Percentiles rank a stretch among this genome's conserved stretches.
These are phyloP conservation scores for Leucosporidium creatinivorum DNA, from an alignment of 768 basidiomycete species.

Conservation along the genomic window DNA sequence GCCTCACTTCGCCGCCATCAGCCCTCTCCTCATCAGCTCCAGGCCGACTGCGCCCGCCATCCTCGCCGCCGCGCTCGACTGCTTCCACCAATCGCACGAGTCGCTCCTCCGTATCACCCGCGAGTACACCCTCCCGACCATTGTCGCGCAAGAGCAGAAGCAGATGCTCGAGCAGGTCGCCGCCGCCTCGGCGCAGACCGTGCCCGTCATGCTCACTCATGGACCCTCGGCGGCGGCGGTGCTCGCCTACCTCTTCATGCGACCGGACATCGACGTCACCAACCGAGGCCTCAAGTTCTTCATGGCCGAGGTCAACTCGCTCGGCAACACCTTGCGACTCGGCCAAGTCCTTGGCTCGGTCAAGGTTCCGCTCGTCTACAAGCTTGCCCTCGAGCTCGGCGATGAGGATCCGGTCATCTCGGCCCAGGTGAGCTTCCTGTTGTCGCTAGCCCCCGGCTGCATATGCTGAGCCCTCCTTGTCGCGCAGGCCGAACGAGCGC, in stretches of 20 bases:
- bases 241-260: slow-evolving; percentile 60
- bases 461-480: slow-evolving; percentile 38
- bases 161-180: slow-evolving; percentile 59
- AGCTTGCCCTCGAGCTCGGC: slow-evolving; percentile 70
- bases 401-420: slow-evolving; percentile 52
- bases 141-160: slow-evolving; percentile 59
- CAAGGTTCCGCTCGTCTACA: slow-evolving; percentile 59
- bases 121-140: slow-evolving; percentile 57
- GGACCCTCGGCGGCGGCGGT: slow-evolving; percentile 48
- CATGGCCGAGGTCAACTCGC: slow-evolving; percentile 2
- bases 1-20: slow-evolving; percentile 62
- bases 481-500: slow-evolving; percentile 28
- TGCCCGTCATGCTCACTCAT: slow-evolving; percentile 53
- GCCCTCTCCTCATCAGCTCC: slow-evolving; percentile 57
- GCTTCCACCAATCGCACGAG: slow-evolving; percentile 52
- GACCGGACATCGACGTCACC: neutral
- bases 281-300: slow-evolving; percentile 8
- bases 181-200: slow-evolving; percentile 47
- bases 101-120: slow-evolving; percentile 61
- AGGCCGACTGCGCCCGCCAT: slow-evolving; percentile 55
- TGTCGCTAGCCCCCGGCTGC: slow-evolving; percentile 13
- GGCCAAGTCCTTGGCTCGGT: slow-evolving; percentile 45
- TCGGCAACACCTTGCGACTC: neutral
- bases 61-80: slow-evolving; percentile 60
- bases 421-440: slow-evolving; percentile 45